Evolutionary conservation across 2,329 filamentous ascomycete species (phyloP), one percentile per base, ranked within the genome.

Genomic region (Colletotrichum caudatum): DNA sequence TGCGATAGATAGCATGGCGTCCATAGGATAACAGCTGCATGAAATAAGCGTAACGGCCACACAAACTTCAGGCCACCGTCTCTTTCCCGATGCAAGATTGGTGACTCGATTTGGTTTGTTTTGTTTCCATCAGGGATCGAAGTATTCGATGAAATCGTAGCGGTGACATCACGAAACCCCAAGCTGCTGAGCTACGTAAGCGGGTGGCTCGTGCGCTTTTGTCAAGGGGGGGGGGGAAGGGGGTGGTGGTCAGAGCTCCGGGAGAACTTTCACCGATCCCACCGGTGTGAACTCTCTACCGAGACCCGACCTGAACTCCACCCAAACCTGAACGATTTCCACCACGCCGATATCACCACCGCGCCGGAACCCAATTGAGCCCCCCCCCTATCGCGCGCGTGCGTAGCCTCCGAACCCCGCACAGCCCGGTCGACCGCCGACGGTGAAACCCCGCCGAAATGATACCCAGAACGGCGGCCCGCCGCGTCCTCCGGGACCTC

Each of bases 401-500:
- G n/a, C 46, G 50, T 16, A 51, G 33, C 44, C 44, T 20, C n/a
- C 26, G 23, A 18, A 44, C 41, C 12, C 20, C 63, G 23, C 33
- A 41, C n/a, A 12, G 23, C 18, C 37, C 35, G 12, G 16, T 41
- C 41, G 44, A n/a, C n/a, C n/a, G 18, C 18, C 35, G 60, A 69
- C 18, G 41, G 29, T 63, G 26, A 51, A 23, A 48, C 46, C 3
- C 60, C 3, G 7, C 44, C 33, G 46, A 33, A 6, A 72, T 72
- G 70, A 64, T 71, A 66, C 44, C 70, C 48, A 56, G 70, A 57
- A 33, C 56, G n/a, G 23, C 62, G 16, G n/a, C 62, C 7, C 58
- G 72, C 50, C 50, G 57, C 37, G 57, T 73, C 65, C 66, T 73
- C 3, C 70, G 66, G 62, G 72, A 70, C 37, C 48, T 70, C 23